A percentile compares a stretch with the other conserved stretches of the same genome.
Conservation (phyloP, 768 basidiomycete genomes). For the Pseudohyphozyma bogoriensis region DNA sequence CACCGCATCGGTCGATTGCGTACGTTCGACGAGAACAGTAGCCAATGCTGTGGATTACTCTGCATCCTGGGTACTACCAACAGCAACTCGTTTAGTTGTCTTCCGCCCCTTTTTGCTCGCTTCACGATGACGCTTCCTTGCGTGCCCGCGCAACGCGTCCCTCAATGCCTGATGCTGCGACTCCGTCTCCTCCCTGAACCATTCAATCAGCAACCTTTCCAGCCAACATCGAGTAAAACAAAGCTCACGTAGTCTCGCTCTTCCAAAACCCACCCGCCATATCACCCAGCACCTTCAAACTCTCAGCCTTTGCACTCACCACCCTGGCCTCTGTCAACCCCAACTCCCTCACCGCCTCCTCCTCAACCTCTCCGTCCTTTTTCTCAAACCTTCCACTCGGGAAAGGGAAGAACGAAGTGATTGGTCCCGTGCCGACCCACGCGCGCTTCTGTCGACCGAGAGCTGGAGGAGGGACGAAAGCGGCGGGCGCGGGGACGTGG, state of each 20-base stretch:
- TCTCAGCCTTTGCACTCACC: neutral
- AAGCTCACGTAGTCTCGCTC: constrained; percentile 15
- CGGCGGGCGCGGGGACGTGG: neutral
- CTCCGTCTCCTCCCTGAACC: constrained; percentile 19
- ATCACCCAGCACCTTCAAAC: neutral
- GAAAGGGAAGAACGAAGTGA: constrained; percentile 16
- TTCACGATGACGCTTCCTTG: constrained; percentile 25
- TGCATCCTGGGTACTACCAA: no score
- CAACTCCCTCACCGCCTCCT: neutral
- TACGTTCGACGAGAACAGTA: no score
- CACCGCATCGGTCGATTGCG: no score
- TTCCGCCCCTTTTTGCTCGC: constrained; percentile 18
- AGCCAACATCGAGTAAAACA: neutral
- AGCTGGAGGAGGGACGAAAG: constrained; percentile 2
- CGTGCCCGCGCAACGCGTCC: constrained; percentile 14
- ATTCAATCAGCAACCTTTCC: neutral
- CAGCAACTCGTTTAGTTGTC: no score
- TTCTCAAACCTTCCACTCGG: constrained; percentile 2
- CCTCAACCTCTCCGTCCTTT: neutral
- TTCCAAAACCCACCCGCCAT: constrained; percentile 15
- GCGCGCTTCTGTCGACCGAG: neutral
- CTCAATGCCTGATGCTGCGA: constrained; percentile 18
- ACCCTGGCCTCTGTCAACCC: neutral
- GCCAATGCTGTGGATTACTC: no score
- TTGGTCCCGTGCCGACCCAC: constrained; percentile 5